Evolutionary conservation across 2,329 filamentous ascomycete genomes (phyloP).

Genomic region (Byssochlamys sp.): DNA sequence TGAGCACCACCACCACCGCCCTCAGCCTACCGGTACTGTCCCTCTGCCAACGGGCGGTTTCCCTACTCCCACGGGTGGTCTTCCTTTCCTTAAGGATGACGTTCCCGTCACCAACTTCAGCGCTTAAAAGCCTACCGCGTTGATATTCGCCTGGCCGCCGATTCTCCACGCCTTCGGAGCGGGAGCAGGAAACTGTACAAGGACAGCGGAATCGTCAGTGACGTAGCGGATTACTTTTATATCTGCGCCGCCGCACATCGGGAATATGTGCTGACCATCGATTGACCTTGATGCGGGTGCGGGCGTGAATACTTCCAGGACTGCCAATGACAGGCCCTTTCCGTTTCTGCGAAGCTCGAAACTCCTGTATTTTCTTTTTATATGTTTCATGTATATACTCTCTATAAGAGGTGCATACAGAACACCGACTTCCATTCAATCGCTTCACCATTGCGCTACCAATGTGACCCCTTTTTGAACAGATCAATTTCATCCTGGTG

Average conservation of each 20-base stretch:
- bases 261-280: neutral
- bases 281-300: neutral
- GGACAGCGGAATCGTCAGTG: neutral
- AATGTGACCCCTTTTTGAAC: neutral
- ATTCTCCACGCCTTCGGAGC: neutral
- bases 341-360: neutral
- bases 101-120: neutral
- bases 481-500: neutral
- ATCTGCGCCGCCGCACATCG: neutral
- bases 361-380: neutral
- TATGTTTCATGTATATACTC: neutral
- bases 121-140: neutral
- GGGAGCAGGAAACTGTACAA: neutral
- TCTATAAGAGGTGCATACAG: neutral
- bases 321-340: neutral
- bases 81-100: neutral
- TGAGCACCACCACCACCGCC: neutral
- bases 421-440: neutral
- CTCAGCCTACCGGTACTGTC: neutral
- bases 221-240: neutral
- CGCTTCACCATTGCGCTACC: neutral
- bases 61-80: neutral
- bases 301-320: neutral
- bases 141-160: neutral
- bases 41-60: neutral